Evolutionary conservation across 331 rosid genomes (phyloP), one percentile per base, ranked within the genome.

Genomic region (Ulmus americana): DNA sequence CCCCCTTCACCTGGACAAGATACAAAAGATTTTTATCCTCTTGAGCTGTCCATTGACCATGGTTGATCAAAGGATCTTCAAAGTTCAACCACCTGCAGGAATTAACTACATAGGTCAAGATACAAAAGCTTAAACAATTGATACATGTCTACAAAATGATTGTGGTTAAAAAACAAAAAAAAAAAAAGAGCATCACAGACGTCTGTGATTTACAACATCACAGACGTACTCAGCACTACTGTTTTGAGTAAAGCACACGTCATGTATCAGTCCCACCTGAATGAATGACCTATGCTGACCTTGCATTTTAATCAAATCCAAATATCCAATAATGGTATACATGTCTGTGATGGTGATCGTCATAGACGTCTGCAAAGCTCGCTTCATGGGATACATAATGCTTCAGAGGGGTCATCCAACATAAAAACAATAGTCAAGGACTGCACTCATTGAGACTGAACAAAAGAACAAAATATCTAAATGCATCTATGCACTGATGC

Each of bases 51-150:
- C 96, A 92, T 45, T 83, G 67, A 53, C 53, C 68, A 13, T 70
- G 82, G 77, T 89, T 86, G 81, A 88, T 82, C 83, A 92, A 77
- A 60, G 96, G 94, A 77, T 92, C 96, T 77, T 92, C 95, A 81
- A 75, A 86, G 78, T 92, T 92, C 82, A 85, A 79, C 98, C 98
- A 92, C 83, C 97, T 91, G 78, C 45, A 54, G 50, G 40, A 35
- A 72, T 74, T 39, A 77, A 59, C 69, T 61, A 64, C 8, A 67
- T 45, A 66, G 63, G 53, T 67, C 58, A 53, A 65, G 49, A 11
- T 45, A 72, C 65, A 54, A 38, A 60, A 59, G 67, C 51, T 63
- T 16, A 42, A 65, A 18, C 13, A 68, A 64, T 67, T 43, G 59
- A 63, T 15, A 70, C 54, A 66, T 38, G 18, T 38, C 39, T 71